Evolutionary conservation across 2,329 filamentous ascomycete genomes (phyloP).

Genomic region (Beauveria scarabaeidicola): DNA sequence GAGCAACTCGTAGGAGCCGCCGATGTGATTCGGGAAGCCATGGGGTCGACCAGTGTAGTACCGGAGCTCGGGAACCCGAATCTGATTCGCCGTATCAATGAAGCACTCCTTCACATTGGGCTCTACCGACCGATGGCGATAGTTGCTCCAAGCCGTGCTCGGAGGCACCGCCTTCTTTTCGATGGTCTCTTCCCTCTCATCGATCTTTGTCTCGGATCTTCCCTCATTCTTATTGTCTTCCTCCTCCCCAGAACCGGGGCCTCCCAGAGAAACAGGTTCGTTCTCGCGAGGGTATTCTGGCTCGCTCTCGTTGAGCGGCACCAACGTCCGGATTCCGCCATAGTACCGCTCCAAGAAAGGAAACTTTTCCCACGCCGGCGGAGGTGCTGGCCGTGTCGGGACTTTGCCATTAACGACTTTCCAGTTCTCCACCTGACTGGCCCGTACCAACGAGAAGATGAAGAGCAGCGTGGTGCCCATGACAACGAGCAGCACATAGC

Average conservation of each 20-base stretch:
- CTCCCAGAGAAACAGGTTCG: slow-evolving; percentile 31
- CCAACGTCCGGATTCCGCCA: slow-evolving; percentile 70
- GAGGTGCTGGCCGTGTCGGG: slow-evolving; percentile 43
- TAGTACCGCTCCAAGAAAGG: slow-evolving; percentile 83
- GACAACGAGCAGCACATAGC: slow-evolving; percentile 69
- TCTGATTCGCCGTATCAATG: slow-evolving; percentile 56
- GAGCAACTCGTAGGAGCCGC: slow-evolving; percentile 80
- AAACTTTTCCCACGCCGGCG: slow-evolving; percentile 75
- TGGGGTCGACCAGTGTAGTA: slow-evolving; percentile 70
- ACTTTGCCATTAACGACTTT: slow-evolving; percentile 46
- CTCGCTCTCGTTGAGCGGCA: slow-evolving; percentile 54
- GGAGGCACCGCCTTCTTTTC: slow-evolving; percentile 17
- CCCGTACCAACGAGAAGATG: slow-evolving; percentile 64
- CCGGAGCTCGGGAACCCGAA: slow-evolving; percentile 61
- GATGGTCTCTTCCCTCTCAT: slow-evolving; percentile 11
- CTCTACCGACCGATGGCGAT: slow-evolving; percentile 33
- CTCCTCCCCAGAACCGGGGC: slow-evolving; percentile 5
- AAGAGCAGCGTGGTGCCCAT: slow-evolving; percentile 65
- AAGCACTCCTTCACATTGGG: slow-evolving; percentile 63
- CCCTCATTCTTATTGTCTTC: neutral
- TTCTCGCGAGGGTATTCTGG: slow-evolving; percentile 73
- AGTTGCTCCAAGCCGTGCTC: slow-evolving; percentile 28
- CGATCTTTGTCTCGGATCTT: slow-evolving; percentile 14
- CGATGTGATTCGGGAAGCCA: slow-evolving; percentile 75
- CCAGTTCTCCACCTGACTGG: slow-evolving; percentile 62